These are phyloP conservation scores for Exophiala lecanii-corni DNA, from an alignment of 2,329 filamentous ascomycete species.

Conservation along the genomic window DNA sequence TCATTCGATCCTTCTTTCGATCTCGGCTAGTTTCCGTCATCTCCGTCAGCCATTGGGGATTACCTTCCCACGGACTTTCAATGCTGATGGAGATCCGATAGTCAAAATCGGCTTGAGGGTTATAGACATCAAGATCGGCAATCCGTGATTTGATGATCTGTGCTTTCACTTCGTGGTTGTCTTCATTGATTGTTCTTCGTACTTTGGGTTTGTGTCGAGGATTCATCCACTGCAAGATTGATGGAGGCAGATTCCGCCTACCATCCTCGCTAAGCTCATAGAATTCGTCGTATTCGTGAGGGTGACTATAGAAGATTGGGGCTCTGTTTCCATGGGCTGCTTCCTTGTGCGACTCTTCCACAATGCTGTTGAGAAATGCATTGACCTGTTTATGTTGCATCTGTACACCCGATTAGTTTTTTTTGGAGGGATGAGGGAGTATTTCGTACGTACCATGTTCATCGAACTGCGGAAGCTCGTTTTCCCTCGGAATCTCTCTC, in stretches of 20 bases:
- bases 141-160: constrained; percentile 92
- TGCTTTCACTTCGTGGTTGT: constrained; percentile 63
- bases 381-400: constrained; percentile 79
- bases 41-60: constrained; percentile 50
- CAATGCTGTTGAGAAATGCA: constrained; percentile 72
- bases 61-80: constrained; percentile 80
- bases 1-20: constrained; percentile 83
- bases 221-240: constrained; percentile 58
- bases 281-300: constrained; percentile 77
- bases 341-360: constrained; percentile 36
- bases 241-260: constrained; percentile 58
- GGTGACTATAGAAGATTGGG: constrained; percentile 73
- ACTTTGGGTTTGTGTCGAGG: constrained; percentile 58
- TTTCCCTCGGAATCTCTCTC: constrained; percentile 45
- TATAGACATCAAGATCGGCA: constrained; percentile 79
- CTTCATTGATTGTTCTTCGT: constrained; percentile 60
- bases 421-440: not conserved
- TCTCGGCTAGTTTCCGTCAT: constrained; percentile 47
- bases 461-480: constrained; percentile 80
- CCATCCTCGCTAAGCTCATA: constrained; percentile 64
- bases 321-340: constrained; percentile 49
- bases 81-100: constrained; percentile 92
- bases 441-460: constrained; percentile 63
- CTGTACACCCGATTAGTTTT: constrained; percentile 38
- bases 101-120: constrained; percentile 73